A percentile compares a stretch with the other conserved stretches of the same genome.
Conservation (phyloP, 2,329 filamentous ascomycete species). For the Xylariomycetidae sp. region DNA sequence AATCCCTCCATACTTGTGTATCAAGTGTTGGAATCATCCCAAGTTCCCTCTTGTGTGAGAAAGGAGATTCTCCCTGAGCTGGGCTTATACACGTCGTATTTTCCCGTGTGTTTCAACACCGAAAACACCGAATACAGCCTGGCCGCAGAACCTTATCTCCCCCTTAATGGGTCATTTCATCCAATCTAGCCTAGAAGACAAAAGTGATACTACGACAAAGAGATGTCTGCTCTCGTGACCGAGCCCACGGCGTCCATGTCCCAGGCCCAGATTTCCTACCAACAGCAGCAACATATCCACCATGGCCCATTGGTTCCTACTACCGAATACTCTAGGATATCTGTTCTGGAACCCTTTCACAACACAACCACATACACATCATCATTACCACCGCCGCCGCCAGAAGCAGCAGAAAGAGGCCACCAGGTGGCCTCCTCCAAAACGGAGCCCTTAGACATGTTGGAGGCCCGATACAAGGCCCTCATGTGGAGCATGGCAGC, state of each 20-base stretch:
- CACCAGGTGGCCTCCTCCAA: no score
- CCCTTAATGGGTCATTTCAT: not conserved
- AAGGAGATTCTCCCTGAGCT: no score
- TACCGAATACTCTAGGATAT: no score
- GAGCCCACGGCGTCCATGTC: not conserved
- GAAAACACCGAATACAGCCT: no score
- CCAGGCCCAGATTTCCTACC: not conserved
- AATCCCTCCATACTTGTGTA: no score
- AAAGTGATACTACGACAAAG: not conserved
- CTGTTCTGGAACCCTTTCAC: no score
- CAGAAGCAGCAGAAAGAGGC: slow-evolving; percentile 6
- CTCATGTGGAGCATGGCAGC: slow-evolving; percentile 19
- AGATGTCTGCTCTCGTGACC: not conserved
- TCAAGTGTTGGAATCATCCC: no score
- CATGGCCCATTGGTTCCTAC: not conserved
- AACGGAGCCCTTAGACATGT: slow-evolving; percentile 15
- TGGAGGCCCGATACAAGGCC: slow-evolving; percentile 19
- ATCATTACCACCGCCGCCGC: not conserved
- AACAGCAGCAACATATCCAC: not conserved
- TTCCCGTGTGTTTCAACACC: not conserved
- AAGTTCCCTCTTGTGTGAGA: no score
- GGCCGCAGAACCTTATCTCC: not conserved
- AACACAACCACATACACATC: not conserved
- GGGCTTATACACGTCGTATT: no score
- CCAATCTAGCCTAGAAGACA: not conserved